phyloP scores from a whole-genome alignment of 148 eudicot species.

The Camellia sinensis region DNA sequence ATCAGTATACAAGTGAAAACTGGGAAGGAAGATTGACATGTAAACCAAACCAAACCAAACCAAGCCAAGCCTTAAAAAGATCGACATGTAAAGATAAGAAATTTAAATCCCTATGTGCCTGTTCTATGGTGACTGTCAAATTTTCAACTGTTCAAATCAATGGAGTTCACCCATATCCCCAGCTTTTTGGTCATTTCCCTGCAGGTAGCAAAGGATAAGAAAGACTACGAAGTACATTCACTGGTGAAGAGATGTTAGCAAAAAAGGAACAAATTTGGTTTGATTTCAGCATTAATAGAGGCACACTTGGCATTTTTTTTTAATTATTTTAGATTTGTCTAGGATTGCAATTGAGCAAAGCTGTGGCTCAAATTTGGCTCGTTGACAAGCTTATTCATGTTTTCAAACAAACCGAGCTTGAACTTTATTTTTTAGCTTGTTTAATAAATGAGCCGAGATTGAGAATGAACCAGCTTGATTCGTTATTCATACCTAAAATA shows the following conservation, averaged over 20 bases:
- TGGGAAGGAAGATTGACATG: background rate
- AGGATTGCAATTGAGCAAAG: background rate
- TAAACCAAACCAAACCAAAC: background rate
- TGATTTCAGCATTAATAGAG: background rate
- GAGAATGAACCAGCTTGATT: no score
- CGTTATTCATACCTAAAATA: no score
- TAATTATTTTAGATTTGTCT: background rate
- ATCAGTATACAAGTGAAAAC: conserved; percentile 1
- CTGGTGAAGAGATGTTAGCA: background rate
- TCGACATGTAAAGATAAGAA: conserved; percentile 3
- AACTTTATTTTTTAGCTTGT: no score
- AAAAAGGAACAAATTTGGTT: background rate
- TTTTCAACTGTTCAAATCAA: background rate
- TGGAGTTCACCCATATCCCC: background rate
- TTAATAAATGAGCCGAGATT: background rate
- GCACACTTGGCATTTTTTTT: background rate
- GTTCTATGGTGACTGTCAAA: background rate
- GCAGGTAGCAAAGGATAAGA: background rate
- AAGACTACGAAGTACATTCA: background rate
- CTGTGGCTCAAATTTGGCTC: background rate
- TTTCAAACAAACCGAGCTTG: no score
- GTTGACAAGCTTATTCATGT: no score
- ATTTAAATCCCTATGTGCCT: background rate
- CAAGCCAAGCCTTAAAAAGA: no score
- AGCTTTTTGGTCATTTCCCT: background rate